phyloP scores from a whole-genome alignment of 768 basidiomycete genomes.

The Pholiota microspora region DNA sequence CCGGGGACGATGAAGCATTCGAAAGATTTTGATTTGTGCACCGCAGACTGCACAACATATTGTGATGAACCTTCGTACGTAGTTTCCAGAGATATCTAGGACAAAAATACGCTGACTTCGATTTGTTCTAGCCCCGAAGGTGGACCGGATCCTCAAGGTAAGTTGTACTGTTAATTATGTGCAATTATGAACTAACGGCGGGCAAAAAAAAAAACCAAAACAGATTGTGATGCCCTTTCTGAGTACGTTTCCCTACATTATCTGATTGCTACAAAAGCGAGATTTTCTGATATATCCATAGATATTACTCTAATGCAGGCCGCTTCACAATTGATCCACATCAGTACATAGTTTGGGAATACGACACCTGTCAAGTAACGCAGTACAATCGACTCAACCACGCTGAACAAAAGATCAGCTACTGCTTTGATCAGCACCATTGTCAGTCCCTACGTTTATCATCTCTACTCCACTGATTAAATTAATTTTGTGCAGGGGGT shows the following conservation, averaged over 20 bases:
- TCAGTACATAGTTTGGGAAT: constrained; percentile 15
- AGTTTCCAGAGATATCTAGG: neutral
- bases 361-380: constrained; percentile 13
- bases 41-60: constrained; percentile 11
- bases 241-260: neutral
- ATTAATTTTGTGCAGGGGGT: constrained; percentile 7
- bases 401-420: constrained; percentile 12
- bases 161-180: neutral
- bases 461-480: neutral
- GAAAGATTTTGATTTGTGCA: constrained; percentile 12
- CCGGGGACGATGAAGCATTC: neutral
- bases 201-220: no score
- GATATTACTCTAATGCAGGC: constrained; percentile 9
- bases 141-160: constrained; percentile 3
- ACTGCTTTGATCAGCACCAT: constrained; percentile 15
- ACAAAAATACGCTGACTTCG: neutral
- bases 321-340: constrained; percentile 12
- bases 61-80: constrained; percentile 11
- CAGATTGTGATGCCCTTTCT: constrained; percentile 10
- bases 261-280: neutral
- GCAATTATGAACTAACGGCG: neutral
- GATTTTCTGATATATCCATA: neutral
- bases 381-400: constrained; percentile 14
- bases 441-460: constrained; percentile 5
- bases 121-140: neutral